Conservation (phyloP, 208 protist species). For the Endotrypanum monterogeii region DNA sequence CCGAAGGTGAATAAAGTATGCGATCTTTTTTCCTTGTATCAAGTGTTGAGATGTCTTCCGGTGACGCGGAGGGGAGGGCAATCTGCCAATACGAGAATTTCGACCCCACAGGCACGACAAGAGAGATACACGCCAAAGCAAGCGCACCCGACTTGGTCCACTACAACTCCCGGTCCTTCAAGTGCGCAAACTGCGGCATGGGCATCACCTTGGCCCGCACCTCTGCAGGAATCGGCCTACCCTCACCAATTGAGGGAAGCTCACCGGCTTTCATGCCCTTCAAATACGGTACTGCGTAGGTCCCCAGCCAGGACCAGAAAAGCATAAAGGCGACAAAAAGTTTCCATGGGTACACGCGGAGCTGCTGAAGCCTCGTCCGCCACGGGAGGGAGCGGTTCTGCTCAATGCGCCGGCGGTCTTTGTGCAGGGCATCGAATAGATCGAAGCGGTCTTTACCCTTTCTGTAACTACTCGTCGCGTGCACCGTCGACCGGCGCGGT, state of each 20-base stretch:
- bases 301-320: conserved; percentile 68
- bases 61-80: background rate
- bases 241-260: conserved; percentile 33
- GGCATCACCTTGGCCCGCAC: conserved; percentile 27
- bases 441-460: conserved; percentile 58
- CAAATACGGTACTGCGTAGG: conserved; percentile 66
- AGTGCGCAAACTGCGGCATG: conserved; percentile 37
- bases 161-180: conserved; percentile 4
- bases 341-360: conserved; percentile 75
- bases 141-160: background rate
- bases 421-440: conserved; percentile 38
- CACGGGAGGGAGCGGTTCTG: conserved; percentile 46
- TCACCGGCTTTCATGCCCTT: conserved; percentile 51
- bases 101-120: background rate
- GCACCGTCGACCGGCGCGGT: conserved; percentile 40
- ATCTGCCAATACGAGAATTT: background rate
- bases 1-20: background rate
- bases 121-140: background rate
- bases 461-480: conserved; percentile 44
- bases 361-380: conserved; percentile 37
- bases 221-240: conserved; percentile 32
- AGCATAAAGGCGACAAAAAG: conserved; percentile 74
- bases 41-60: background rate
- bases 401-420: conserved; percentile 53
- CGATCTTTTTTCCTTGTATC: background rate